Conservation (phyloP, 2,329 filamentous ascomycete genomes). For the Decorospora gaudefroyi region DNA sequence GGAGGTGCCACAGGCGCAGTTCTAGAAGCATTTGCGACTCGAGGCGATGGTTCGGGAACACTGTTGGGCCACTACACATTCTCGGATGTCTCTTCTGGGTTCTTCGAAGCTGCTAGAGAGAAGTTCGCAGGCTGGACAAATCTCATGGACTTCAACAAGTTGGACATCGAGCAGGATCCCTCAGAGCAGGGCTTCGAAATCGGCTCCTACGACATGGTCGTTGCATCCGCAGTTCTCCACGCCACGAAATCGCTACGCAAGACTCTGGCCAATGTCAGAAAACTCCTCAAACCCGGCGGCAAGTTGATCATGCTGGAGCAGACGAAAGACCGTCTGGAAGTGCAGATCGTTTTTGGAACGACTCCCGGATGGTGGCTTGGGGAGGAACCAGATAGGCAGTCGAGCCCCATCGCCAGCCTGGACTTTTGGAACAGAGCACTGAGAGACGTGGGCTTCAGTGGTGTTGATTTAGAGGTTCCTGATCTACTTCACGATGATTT, state of each 20-base stretch:
- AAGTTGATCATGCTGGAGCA: slow-evolving; percentile 1
- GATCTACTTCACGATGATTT: no score
- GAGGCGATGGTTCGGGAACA: neutral
- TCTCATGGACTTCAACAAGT: neutral
- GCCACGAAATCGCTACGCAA: neutral
- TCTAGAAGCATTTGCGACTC: neutral
- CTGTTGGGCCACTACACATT: slow-evolving; percentile 4
- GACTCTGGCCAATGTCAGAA: slow-evolving; percentile 2
- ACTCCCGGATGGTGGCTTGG: slow-evolving; percentile 1
- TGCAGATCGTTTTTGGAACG: slow-evolving; percentile 1
- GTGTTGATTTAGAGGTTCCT: slow-evolving; percentile 4
- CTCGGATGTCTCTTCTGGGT: slow-evolving; percentile 1
- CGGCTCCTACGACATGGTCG: slow-evolving; percentile 4
- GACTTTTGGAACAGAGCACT: neutral
- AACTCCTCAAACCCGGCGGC: neutral
- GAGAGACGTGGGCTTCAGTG: slow-evolving; percentile 1
- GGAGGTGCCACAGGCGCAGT: neutral
- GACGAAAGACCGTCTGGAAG: neutral
- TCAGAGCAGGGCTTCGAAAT: neutral
- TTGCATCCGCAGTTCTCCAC: slow-evolving; percentile 3
- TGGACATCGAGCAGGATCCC: slow-evolving; percentile 6
- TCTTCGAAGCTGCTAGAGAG: slow-evolving; percentile 2
- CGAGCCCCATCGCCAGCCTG: neutral
- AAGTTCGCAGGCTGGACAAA: neutral
- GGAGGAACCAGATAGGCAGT: slow-evolving; percentile 4